A percentile compares a stretch with the other conserved stretches of the same genome.
Evolutionary conservation across 305 asterid species (phyloP).

Genomic region (Andrographis paniculata): DNA sequence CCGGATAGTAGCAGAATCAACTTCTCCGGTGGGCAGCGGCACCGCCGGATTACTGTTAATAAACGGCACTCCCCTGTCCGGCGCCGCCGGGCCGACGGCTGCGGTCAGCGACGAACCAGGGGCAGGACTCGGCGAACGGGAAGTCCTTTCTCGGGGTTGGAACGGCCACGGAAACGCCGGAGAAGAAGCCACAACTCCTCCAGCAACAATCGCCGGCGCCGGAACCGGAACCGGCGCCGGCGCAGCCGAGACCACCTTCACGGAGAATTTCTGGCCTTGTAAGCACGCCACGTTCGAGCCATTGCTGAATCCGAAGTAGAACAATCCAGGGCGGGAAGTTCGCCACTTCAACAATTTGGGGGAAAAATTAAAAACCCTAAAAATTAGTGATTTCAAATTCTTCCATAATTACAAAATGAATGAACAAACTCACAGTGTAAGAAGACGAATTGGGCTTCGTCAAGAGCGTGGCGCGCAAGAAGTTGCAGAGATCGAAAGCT

Average conservation of each 20-base stretch:
- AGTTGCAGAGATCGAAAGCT: slow-evolving; percentile 65
- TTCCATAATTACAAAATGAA: not conserved
- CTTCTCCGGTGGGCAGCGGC: slow-evolving; percentile 89
- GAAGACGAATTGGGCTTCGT: slow-evolving; percentile 57
- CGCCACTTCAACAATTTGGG: slow-evolving; percentile 53
- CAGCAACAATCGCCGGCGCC: slow-evolving; percentile 35
- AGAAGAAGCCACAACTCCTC: slow-evolving; percentile 45
- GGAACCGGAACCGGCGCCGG: slow-evolving; percentile 11
- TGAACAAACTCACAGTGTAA: slow-evolving; percentile 41
- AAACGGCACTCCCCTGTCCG: slow-evolving; percentile 59
- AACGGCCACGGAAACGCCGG: slow-evolving; percentile 71
- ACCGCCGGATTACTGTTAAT: slow-evolving; percentile 86
- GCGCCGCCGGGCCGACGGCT: slow-evolving; percentile 26
- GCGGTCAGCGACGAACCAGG: slow-evolving; percentile 22
- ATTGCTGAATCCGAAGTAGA: slow-evolving; percentile 83
- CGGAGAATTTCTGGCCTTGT: slow-evolving; percentile 57
- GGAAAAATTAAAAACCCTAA: not conserved
- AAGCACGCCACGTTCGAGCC: slow-evolving; percentile 52
- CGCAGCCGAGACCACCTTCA: slow-evolving; percentile 40
- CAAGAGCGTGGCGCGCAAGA: slow-evolving; percentile 70
- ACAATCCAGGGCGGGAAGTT: slow-evolving; percentile 58
- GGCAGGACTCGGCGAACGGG: slow-evolving; percentile 47
- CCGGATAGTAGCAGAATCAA: slow-evolving; percentile 67
- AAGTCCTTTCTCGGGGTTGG: slow-evolving; percentile 31
- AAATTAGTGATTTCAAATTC: no score